phyloP scores from a whole-genome alignment of 768 basidiomycete species.

The Suillus cothurnatus region DNA sequence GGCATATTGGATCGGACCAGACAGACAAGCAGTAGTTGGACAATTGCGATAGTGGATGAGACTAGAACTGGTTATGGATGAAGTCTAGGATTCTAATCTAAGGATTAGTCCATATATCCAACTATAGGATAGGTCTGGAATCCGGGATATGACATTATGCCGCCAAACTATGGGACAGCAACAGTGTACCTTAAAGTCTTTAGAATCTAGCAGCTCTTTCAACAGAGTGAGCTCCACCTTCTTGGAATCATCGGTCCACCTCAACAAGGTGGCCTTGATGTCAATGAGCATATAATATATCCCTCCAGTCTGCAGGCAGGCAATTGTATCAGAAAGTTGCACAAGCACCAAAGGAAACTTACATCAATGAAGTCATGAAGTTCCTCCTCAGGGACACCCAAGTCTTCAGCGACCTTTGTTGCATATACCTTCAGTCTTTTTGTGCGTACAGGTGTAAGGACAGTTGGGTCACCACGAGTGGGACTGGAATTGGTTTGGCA shows the following conservation, averaged over 20 bases:
- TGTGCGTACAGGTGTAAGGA: neutral
- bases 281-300: conserved; percentile 1
- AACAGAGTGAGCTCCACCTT: neutral
- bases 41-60: too few relatives aligned
- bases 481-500: neutral
- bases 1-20: too few relatives aligned
- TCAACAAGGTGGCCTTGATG: neutral
- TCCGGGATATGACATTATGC: too few relatives aligned
- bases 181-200: neutral
- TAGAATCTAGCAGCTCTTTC: neutral
- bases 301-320: neutral
- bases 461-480: neutral
- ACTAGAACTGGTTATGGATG: too few relatives aligned
- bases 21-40: too few relatives aligned
- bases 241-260: too few relatives aligned
- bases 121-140: too few relatives aligned
- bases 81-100: too few relatives aligned
- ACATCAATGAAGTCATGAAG: neutral
- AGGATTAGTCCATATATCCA: too few relatives aligned
- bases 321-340: too few relatives aligned
- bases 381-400: neutral
- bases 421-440: neutral
- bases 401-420: neutral
- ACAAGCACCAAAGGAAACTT: neutral
- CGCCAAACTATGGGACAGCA: too few relatives aligned